Percentiles rank a stretch among this genome's conserved stretches.
Evolutionary conservation across 352 stramenopile species (phyloP).

Genomic region (Detonula confervacea): DNA sequence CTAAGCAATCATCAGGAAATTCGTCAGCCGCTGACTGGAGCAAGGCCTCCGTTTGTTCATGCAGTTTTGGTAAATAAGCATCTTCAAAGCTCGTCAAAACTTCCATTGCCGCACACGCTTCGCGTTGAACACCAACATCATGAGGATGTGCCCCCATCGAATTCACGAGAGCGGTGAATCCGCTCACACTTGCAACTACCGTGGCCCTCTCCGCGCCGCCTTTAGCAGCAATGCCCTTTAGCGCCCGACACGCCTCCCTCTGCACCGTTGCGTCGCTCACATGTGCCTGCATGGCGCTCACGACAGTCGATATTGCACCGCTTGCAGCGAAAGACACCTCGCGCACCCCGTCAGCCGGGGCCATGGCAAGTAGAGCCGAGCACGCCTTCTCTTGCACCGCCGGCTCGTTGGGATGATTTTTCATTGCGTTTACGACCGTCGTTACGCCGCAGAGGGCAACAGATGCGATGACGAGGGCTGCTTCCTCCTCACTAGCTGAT

Average conservation of each 20-base stretch:
- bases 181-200: conserved; percentile 71
- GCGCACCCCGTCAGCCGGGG: conserved; percentile 58
- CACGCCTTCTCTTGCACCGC: conserved; percentile 82
- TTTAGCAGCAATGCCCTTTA: conserved; percentile 64
- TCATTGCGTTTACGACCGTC: conserved; percentile 81
- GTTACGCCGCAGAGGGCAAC: conserved; percentile 71
- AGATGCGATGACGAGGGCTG: too few relatives aligned
- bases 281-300: conserved; percentile 82
- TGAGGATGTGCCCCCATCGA: conserved; percentile 66
- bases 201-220: conserved; percentile 73
- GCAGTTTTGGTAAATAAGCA: conserved; percentile 70
- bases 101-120: conserved; percentile 63
- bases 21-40: conserved; percentile 61
- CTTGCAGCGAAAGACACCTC: conserved; percentile 80
- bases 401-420: conserved; percentile 80
- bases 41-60: conserved; percentile 68
- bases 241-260: conserved; percentile 69
- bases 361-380: conserved; percentile 54
- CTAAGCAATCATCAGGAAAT: conserved; percentile 65
- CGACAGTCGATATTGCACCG: conserved; percentile 72
- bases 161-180: conserved; percentile 79
- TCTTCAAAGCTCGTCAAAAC: conserved; percentile 59
- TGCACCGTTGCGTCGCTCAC: conserved; percentile 74
- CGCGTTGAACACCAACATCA: conserved; percentile 59
- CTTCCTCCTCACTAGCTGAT: conserved; percentile 8